A percentile compares a stretch with the other conserved stretches of the same genome.
Evolutionary conservation across 2,329 filamentous ascomycete species (phyloP).

Genomic region (Alternaria longipes): DNA sequence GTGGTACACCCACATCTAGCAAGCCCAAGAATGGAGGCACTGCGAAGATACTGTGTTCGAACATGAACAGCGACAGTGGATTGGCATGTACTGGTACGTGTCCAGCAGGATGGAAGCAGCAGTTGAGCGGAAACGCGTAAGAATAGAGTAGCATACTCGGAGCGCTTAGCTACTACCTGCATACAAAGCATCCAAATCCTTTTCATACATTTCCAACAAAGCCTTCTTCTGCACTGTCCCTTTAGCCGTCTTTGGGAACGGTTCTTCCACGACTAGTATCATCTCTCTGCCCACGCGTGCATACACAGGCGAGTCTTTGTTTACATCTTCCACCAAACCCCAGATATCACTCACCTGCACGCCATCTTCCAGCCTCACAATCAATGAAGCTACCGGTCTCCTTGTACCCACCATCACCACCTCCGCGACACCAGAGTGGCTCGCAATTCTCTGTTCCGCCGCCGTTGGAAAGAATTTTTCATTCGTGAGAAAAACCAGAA

Average conservation of each 20-base stretch:
- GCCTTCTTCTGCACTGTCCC: conserved; percentile 56
- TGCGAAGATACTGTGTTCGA: conserved; percentile 35
- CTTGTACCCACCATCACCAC: conserved; percentile 45
- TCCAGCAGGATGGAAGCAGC: conserved; percentile 35
- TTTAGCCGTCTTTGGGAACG: conserved; percentile 59
- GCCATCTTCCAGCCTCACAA: conserved; percentile 32
- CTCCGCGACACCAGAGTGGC: conserved; percentile 38
- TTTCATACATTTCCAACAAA: conserved; percentile 52
- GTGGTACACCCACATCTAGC: not conserved
- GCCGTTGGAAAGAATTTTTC: conserved; percentile 35
- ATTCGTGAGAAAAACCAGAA: conserved; percentile 27
- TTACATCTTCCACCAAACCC: conserved; percentile 56
- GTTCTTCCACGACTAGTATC: conserved; percentile 56
- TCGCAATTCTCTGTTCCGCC: conserved; percentile 33
- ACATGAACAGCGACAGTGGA: conserved; percentile 40
- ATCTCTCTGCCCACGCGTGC: conserved; percentile 55
- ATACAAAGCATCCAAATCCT: conserved; percentile 21
- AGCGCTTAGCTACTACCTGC: not conserved
- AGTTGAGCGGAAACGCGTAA: conserved; percentile 36
- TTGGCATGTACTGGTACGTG: conserved; percentile 38
- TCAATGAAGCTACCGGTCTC: conserved; percentile 38
- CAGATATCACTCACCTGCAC: conserved; percentile 57
- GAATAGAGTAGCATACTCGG: not conserved
- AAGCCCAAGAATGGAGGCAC: conserved; percentile 41
- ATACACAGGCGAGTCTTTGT: conserved; percentile 53